A percentile compares a stretch with the other conserved stretches of the same genome.
Evolutionary conservation across 2,329 filamentous ascomycete species (phyloP).

Genomic region (Alternaria triticina): DNA sequence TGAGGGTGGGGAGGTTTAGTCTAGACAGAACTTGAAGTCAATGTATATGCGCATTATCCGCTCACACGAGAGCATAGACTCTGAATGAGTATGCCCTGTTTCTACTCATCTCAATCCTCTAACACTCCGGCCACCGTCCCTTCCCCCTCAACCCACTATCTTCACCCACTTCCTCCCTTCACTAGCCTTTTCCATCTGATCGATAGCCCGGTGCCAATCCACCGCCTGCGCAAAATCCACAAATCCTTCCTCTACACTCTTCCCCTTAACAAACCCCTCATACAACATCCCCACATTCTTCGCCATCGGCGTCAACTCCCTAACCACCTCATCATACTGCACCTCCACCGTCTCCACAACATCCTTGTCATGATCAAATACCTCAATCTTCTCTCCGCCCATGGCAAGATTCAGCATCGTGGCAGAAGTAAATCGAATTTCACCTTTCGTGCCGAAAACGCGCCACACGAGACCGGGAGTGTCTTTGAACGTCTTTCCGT

Average conservation of each 20-base stretch:
- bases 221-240: background rate
- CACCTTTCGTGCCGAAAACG: background rate
- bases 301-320: slow-evolving; percentile 48
- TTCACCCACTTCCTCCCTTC: background rate
- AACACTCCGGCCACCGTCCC: background rate
- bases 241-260: slow-evolving; percentile 9
- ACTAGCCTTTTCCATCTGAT: background rate
- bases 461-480: background rate
- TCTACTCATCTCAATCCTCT: background rate
- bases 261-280: slow-evolving; percentile 57
- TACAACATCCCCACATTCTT: slow-evolving; percentile 62
- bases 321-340: slow-evolving; percentile 54
- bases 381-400: slow-evolving; percentile 52
- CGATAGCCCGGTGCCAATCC: background rate
- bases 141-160: background rate
- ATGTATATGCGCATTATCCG: slow-evolving; percentile 10
- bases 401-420: slow-evolving; percentile 37
- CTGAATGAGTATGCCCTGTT: background rate
- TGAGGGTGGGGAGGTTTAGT: background rate
- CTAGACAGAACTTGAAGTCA: slow-evolving; percentile 8
- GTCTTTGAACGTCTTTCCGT: background rate
- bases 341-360: slow-evolving; percentile 53
- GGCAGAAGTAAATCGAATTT: background rate
- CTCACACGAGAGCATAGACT: background rate
- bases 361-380: slow-evolving; percentile 59